Evolutionary conservation across 2,329 filamentous ascomycete species (phyloP).

Genomic region (Lecanoromycetidae sp.): DNA sequence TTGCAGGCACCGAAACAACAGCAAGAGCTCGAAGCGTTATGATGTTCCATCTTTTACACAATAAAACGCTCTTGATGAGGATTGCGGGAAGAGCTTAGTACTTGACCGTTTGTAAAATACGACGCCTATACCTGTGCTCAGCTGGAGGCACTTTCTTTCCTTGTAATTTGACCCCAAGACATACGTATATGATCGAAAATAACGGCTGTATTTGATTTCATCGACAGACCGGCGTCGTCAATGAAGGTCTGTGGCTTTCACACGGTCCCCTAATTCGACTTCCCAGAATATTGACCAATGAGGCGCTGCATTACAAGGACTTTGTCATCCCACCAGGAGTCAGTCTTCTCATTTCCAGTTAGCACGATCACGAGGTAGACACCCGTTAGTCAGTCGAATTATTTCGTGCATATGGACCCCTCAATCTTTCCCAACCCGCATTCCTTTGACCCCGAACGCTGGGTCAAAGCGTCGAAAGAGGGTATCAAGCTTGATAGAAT

Average conservation of each 20-base stretch:
- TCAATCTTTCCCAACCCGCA: conserved; percentile 21
- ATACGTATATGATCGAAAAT: too few relatives aligned
- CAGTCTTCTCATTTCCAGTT: conserved; percentile 2
- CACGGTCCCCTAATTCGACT: conserved; percentile 11
- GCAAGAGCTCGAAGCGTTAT: neutral
- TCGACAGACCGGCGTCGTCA: neutral
- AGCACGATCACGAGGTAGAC: too few relatives aligned
- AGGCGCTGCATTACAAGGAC: conserved; percentile 21
- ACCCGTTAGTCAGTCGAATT: conserved; percentile 19
- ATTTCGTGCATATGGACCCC: conserved; percentile 19
- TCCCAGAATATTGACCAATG: conserved; percentile 22
- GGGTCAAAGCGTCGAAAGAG: conserved; percentile 20
- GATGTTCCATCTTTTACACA: conserved; percentile 10
- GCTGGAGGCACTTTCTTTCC: too few relatives aligned
- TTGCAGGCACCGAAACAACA: conserved; percentile 20
- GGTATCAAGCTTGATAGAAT: neutral
- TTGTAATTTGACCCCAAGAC: too few relatives aligned
- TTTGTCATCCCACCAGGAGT: conserved; percentile 23
- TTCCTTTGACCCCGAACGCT: conserved; percentile 23
- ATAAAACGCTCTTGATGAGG: neutral
- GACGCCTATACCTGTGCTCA: conserved; percentile 2
- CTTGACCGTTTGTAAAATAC: too few relatives aligned
- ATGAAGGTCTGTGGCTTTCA: conserved; percentile 16
- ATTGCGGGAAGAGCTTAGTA: conserved; percentile 1
- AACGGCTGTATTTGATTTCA: neutral